A percentile compares a stretch with the other conserved stretches of the same genome.
Conservation (phyloP, 129 eudicot genomes). For the Tanacetum coccineum region DNA sequence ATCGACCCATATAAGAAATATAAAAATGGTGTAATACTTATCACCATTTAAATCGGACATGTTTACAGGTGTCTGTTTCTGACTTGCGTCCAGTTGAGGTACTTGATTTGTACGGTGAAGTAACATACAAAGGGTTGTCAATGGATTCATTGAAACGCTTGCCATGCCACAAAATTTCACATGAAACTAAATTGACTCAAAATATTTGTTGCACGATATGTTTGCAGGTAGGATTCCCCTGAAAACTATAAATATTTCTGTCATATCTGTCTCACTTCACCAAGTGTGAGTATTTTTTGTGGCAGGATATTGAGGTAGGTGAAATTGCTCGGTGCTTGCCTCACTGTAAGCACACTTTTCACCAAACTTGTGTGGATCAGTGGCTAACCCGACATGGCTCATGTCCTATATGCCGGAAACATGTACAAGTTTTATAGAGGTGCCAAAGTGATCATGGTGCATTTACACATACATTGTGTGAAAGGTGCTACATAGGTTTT, state of each 20-base stretch:
- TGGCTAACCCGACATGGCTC: conserved; percentile 57
- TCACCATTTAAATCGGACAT: neutral
- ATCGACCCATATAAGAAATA: neutral
- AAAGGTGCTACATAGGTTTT: neutral
- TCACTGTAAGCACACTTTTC: conserved; percentile 56
- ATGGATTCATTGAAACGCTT: conserved; percentile 36
- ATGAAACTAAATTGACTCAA: conserved; percentile 23
- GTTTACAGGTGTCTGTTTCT: conserved; percentile 34
- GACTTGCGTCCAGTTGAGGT: conserved; percentile 32
- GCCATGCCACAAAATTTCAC: conserved; percentile 43
- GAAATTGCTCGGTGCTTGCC: conserved; percentile 60
- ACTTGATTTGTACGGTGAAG: conserved; percentile 33
- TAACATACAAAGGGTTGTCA: conserved; percentile 37
- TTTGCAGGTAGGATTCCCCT: conserved; percentile 41
- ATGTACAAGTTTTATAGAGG: conserved; percentile 25
- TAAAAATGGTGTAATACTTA: neutral
- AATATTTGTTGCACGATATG: conserved; percentile 49
- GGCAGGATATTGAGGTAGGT: conserved; percentile 59
- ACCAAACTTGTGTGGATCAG: conserved; percentile 55
- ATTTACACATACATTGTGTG: neutral
- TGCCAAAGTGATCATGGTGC: neutral
- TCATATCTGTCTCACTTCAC: neutral
- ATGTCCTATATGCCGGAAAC: conserved; percentile 62
- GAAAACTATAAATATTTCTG: neutral
- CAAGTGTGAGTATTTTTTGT: neutral